Percentiles rank a stretch among this genome's conserved stretches.
Conservation (phyloP, 495 filamentous ascomycete species). For the Margaritispora aquatica region DNA sequence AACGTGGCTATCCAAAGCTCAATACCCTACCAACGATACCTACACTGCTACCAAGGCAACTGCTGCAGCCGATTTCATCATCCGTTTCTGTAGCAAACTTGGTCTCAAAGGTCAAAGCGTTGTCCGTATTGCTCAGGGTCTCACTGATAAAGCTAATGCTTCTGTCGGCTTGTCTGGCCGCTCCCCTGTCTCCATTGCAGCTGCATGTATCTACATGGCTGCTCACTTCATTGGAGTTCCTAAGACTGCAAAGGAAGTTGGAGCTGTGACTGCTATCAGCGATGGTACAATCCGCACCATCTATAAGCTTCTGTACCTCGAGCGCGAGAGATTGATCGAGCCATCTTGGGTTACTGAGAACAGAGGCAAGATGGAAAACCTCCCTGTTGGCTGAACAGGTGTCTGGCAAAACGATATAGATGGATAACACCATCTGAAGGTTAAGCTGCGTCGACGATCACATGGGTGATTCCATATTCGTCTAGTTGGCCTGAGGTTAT, state of each 20-base stretch:
- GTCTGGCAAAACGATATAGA: not conserved
- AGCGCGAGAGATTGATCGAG: constrained; percentile 67
- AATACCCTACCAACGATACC: constrained; percentile 30
- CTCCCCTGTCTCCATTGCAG: constrained; percentile 89
- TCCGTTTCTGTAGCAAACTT: constrained; percentile 82
- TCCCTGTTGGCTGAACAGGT: constrained; percentile 46
- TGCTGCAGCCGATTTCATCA: constrained; percentile 76
- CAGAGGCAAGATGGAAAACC: constrained; percentile 58
- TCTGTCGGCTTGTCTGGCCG: constrained; percentile 81
- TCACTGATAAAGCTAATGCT: constrained; percentile 66
- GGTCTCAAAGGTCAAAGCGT: constrained; percentile 56
- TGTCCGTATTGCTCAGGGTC: constrained; percentile 62
- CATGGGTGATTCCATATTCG: not conserved
- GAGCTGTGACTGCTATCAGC: constrained; percentile 73
- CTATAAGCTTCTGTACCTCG: constrained; percentile 77
- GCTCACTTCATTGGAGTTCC: constrained; percentile 72
- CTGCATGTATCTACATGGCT: constrained; percentile 93
- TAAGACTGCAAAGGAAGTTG: constrained; percentile 82
- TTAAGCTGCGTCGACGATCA: not conserved
- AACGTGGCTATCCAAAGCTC: constrained; percentile 18
- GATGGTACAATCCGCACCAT: constrained; percentile 94
- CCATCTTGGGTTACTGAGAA: constrained; percentile 65
- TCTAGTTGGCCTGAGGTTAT: not conserved
- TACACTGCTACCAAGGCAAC: constrained; percentile 75
- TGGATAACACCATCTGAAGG: not conserved